Evolutionary conservation across 2,329 filamentous ascomycete species (phyloP), one percentile per base, ranked within the genome.

Genomic region (Neonectria coccinea): DNA sequence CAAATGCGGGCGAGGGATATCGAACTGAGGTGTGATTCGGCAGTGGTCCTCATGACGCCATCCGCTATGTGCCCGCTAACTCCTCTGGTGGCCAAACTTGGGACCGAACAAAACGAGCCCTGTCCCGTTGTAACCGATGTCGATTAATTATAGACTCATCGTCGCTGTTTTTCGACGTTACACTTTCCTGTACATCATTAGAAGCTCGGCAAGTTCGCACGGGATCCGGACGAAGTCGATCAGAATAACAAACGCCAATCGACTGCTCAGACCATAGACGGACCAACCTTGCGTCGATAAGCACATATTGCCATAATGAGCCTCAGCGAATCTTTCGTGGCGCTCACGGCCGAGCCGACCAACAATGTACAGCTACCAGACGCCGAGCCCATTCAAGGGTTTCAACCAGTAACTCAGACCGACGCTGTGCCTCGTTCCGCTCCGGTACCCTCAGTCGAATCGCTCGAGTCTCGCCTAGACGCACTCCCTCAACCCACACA

Each of bases 1-100:
- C 10, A 52, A 62, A 68, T 70, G 67, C 61, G 65, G 64, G 65
- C 59, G 59, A 61, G 58, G 62, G 55, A 72, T 68, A 70, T 60
- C 25, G 48, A 12, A 48, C 41, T n/a, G 6, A 10, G 33, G 47
- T 16, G 22, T 72, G 70, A 72, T 72, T 72, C 70, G 70, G 65
- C 58, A 45, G 42, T 31, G 9, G 22, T 31, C 12, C 10, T 27
- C 63, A 72, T 72, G 70, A 70, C 70, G 68, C 70, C 68, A 72
- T 72, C 63, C 57, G 50, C 65, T 41, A 61, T 55, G 58, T 36
- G 62, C 65, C 45, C 62, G 48, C 61, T 65, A 53, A 22, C 39
- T 29, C 39, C 29, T 29, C 45, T 52, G 11, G 42, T 48, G 42
- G 44, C 53, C 39, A 58, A 50, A 20, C 48, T 53, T 41, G 57